phyloP scores from a whole-genome alignment of 371 early-diverging fungal species.

The Mortierella sp. region DNA sequence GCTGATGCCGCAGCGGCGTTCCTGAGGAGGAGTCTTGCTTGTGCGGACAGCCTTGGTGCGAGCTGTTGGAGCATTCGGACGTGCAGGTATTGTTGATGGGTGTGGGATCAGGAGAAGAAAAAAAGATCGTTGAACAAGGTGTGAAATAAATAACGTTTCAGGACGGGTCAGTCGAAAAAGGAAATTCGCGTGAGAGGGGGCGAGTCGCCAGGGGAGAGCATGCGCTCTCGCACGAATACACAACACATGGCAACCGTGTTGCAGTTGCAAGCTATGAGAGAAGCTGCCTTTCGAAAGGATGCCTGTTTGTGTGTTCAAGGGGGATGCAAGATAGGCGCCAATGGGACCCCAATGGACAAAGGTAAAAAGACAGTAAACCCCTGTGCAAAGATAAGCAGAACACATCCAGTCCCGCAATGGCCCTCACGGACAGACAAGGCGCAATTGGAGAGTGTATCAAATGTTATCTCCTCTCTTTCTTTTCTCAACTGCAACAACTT shows the following conservation, averaged over 20 bases:
- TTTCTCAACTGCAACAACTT: not conserved
- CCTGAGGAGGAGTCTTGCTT: constrained; percentile 14
- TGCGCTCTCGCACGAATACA: not conserved
- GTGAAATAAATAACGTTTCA: not conserved
- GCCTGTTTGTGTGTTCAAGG: not conserved
- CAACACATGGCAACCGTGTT: not conserved
- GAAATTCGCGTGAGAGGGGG: constrained; percentile 5
- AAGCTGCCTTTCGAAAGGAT: not conserved
- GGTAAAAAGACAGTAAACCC: not conserved
- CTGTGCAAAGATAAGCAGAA: not conserved
- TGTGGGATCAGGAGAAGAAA: not conserved
- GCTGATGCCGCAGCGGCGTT: not conserved
- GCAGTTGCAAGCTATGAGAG: not conserved
- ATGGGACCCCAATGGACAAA: not conserved
- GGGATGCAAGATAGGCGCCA: not conserved
- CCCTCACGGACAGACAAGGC: not conserved
- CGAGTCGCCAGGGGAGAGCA: not conserved
- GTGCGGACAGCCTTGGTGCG: constrained; percentile 21
- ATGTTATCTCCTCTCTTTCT: not conserved
- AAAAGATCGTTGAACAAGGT: not conserved
- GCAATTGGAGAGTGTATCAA: not conserved
- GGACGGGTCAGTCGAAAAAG: not conserved
- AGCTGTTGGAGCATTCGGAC: constrained; percentile 15
- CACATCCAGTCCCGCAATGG: not conserved
- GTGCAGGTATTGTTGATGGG: not conserved